These are phyloP conservation scores for Aspergillus pseudotamarii DNA, from an alignment of 2,329 filamentous ascomycete genomes.

Conservation along the genomic window DNA sequence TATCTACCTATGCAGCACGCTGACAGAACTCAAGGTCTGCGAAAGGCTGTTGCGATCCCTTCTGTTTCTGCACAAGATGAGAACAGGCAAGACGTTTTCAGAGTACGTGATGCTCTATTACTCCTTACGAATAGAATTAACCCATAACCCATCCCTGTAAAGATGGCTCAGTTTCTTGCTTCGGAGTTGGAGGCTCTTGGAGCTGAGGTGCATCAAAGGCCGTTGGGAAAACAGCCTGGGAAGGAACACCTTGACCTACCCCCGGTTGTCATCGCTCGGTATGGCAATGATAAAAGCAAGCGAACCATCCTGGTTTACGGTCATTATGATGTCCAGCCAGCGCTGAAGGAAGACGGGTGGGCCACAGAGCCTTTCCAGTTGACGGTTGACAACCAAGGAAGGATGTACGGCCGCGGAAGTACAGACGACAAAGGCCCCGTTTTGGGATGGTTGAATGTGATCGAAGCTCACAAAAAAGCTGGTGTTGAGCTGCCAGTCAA, in stretches of 20 bases:
- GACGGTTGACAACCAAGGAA: slow-evolving; percentile 81
- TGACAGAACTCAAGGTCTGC: slow-evolving; percentile 54
- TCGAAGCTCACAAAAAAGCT: slow-evolving; percentile 95
- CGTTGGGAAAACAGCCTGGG: slow-evolving; percentile 87
- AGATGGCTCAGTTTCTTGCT: slow-evolving; percentile 91
- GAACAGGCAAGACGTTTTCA: slow-evolving; percentile 86
- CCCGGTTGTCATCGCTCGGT: slow-evolving; percentile 87
- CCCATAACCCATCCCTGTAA: slow-evolving; percentile 6
- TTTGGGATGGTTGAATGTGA: slow-evolving; percentile 95
- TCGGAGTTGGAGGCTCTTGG: slow-evolving; percentile 80
- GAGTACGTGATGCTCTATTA: slow-evolving; percentile 48
- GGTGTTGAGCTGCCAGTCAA: slow-evolving; percentile 95
- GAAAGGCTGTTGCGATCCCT: slow-evolving; percentile 92
- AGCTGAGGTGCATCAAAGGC: slow-evolving; percentile 82
- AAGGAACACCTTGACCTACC: slow-evolving; percentile 89
- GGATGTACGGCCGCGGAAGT: slow-evolving; percentile 94
- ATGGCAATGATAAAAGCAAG: slow-evolving; percentile 90
- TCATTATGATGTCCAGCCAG: slow-evolving; percentile 98
- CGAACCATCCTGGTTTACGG: slow-evolving; percentile 95
- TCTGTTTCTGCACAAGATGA: slow-evolving; percentile 92
- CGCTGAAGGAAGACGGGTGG: slow-evolving; percentile 92
- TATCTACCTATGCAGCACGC: slow-evolving; percentile 10
- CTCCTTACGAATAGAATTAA: not conserved
- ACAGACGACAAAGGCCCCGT: slow-evolving; percentile 99
- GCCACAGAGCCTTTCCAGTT: slow-evolving; percentile 91